phyloP scores from a whole-genome alignment of 352 stramenopile species.

The Globisporangium nagaii region DNA sequence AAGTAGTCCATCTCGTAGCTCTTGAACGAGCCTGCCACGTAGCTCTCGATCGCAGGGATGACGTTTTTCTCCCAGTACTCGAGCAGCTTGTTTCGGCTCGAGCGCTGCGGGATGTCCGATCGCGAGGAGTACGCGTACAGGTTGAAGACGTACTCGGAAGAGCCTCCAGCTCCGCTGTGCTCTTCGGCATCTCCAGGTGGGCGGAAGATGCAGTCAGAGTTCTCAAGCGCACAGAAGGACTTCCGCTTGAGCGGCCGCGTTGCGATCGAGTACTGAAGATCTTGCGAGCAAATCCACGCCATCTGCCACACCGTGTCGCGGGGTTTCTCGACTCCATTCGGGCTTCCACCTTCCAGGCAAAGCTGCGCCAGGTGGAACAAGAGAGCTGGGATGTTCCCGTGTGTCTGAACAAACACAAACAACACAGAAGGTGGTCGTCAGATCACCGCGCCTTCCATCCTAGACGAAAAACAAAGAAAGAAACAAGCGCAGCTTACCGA shows the following conservation, averaged over 20 bases:
- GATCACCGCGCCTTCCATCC: not conserved
- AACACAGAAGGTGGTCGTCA: not conserved
- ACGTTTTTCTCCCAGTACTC: conserved; percentile 86
- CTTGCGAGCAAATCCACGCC: conserved; percentile 36
- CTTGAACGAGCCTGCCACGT: conserved; percentile 79
- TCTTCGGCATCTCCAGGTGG: conserved; percentile 19
- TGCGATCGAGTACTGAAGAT: conserved; percentile 36
- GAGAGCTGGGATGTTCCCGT: conserved; percentile 50
- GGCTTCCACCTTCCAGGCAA: conserved; percentile 30
- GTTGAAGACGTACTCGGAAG: conserved; percentile 61
- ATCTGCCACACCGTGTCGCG: conserved; percentile 31
- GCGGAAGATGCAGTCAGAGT: conserved; percentile 23
- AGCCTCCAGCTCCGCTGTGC: conserved; percentile 3
- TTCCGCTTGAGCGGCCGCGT: conserved; percentile 38
- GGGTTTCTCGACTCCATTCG: conserved; percentile 29
- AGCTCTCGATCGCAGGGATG: conserved; percentile 77
- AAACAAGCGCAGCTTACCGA: conserved; percentile 24
- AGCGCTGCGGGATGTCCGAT: conserved; percentile 57
- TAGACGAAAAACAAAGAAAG: not conserved
- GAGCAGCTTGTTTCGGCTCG: conserved; percentile 71
- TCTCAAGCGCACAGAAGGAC: conserved; percentile 24
- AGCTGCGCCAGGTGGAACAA: conserved; percentile 64
- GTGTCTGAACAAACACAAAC: conserved; percentile 23
- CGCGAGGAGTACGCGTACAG: conserved; percentile 64
- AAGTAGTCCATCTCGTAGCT: conserved; percentile 88